Base-by-base conservation (phyloP, 225 moss, liverwort and hornwort species). In the Neckera pumila region DNA sequence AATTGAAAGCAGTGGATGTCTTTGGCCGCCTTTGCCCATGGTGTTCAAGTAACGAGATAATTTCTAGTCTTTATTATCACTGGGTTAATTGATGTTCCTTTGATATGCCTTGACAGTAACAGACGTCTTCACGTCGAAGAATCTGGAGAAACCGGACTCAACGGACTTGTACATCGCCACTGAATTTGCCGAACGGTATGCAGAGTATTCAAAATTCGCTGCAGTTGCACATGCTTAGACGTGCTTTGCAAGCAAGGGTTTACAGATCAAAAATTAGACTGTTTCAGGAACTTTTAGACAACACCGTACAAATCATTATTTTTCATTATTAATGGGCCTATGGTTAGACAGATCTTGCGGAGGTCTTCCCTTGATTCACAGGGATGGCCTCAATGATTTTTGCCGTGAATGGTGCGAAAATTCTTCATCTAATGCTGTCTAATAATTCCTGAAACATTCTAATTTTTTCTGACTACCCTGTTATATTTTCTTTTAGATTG, bases 161-260 rank as follows among this genome's bases (percentile, higher is more conserved):
- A 82, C 95, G 61, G 98, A 98, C 88, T 89, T 98, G 74, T 98
- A 97, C 56, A 97, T 98, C 79, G 98, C 95, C 36, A 98, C 97
- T 79, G 97, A 98, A 91, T 98, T 92, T 93, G 98, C 98, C 25
- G 96, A 95, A 88, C 88, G 95, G 98, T 98, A 94, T 64, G 93
- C 94, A 94, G 96, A 95, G 90, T 84, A 59, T 34, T 72, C 72
- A 59, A 58, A 25, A 73, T 72, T 59, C 34, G 17, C 59, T 43
- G 78, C 56, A 56, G 57, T 70, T 84, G 56, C 57, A 70, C 40
- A 54, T 69, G 86, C 57, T 76, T 81, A 45, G 58, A 81, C 31
- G 40, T 86, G 61, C 23, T 86, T 82, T 57, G 15, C 62, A 22
- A 62, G 62, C 61, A 62, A 14, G 57, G n/a, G 49, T 53, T 83